Percentiles rank a stretch among this genome's conserved stretches.
These are phyloP conservation scores for Posidonia australis DNA, from an alignment of 106 monocot genomes.

Conservation along the genomic window DNA sequence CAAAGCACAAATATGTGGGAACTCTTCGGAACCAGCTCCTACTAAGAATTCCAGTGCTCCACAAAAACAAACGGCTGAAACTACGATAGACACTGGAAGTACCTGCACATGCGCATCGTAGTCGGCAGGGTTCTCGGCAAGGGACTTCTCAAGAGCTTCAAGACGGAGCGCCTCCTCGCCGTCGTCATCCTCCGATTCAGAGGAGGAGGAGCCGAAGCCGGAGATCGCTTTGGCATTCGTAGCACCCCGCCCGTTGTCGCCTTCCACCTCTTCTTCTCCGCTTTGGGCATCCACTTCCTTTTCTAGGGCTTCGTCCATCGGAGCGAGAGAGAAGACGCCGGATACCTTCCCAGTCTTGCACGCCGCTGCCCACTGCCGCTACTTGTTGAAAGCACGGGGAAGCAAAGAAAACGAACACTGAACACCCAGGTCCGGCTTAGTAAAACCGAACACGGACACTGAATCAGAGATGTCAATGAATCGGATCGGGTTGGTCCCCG, in stretches of 20 bases:
- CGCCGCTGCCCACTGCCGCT: too few relatives aligned
- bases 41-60: too few relatives aligned
- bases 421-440: too few relatives aligned
- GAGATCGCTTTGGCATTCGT: neutral
- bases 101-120: conserved; percentile 31
- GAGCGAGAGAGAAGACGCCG: neutral
- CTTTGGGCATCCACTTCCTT: neutral
- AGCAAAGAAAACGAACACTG: too few relatives aligned
- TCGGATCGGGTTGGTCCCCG: too few relatives aligned
- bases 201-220: neutral
- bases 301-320: conserved; percentile 12
- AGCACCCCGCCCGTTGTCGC: neutral
- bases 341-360: too few relatives aligned
- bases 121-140: conserved; percentile 22
- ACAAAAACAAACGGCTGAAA: neutral
- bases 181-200: conserved; percentile 6
- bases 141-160: conserved; percentile 8
- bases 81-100: neutral
- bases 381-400: too few relatives aligned
- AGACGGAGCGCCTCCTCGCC: conserved; percentile 4
- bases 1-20: too few relatives aligned
- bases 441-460: too few relatives aligned
- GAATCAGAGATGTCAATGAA: too few relatives aligned
- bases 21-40: neutral
- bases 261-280: neutral